Conservation (phyloP, 2,329 filamentous ascomycete genomes). For the Talaromyces marneffei region DNA sequence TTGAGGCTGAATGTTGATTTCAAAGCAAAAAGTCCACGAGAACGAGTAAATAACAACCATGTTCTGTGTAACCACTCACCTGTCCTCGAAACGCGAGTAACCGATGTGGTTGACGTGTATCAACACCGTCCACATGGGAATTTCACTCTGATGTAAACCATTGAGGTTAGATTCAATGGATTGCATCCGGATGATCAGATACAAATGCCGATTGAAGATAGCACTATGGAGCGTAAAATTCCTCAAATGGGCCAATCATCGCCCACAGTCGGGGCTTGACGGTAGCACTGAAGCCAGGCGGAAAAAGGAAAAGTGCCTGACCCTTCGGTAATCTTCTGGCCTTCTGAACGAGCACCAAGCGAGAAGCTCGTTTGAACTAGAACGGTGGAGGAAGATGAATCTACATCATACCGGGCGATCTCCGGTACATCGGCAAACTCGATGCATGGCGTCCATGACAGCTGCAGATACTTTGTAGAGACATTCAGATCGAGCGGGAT, state of each 20-base stretch:
- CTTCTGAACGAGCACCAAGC: not conserved
- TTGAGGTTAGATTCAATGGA: not conserved
- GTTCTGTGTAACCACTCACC: not conserved
- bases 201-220: not conserved
- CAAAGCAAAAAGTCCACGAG: not conserved
- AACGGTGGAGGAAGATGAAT: not conserved
- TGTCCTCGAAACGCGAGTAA: not conserved
- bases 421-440: not conserved
- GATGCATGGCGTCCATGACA: slow-evolving; percentile 8
- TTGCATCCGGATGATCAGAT: not conserved
- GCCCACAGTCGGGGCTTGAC: not conserved
- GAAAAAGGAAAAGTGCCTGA: not conserved
- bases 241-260: not conserved
- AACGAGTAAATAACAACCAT: not conserved
- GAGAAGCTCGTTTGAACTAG: not conserved
- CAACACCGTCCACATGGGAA: not conserved
- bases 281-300: not conserved
- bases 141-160: not conserved
- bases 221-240: not conserved
- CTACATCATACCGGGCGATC: not conserved
- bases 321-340: not conserved
- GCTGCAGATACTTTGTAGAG: slow-evolving; percentile 1
- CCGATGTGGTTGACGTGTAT: not conserved
- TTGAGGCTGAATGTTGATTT: not conserved
- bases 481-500: not conserved